These are phyloP conservation scores for Parafenestella ontariensis DNA, from an alignment of 2,329 filamentous ascomycete genomes.

Conservation along the genomic window DNA sequence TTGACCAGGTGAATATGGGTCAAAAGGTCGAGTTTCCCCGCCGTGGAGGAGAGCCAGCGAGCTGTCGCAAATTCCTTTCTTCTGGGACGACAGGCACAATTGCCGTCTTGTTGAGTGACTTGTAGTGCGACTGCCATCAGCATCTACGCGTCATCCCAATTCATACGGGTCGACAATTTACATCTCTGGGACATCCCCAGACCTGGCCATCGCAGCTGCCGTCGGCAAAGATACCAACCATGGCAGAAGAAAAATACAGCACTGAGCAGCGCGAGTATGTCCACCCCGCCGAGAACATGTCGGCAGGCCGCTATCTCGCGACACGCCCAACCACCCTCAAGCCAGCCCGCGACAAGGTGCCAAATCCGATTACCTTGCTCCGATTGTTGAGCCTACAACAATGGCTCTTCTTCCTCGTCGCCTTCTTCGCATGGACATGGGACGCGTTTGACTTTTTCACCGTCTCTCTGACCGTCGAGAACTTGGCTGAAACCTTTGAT, in stretches of 20 bases:
- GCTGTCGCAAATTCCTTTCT: too few relatives aligned
- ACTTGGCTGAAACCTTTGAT: slow-evolving; percentile 62
- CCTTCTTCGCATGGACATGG: slow-evolving; percentile 57
- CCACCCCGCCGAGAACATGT: slow-evolving; percentile 20
- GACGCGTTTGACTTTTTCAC: slow-evolving; percentile 68
- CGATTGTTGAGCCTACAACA: slow-evolving; percentile 61
- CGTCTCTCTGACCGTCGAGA: slow-evolving; percentile 62
- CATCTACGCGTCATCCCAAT: too few relatives aligned
- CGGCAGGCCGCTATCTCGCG: slow-evolving; percentile 56
- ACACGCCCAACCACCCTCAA: slow-evolving; percentile 63
- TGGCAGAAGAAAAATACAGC: slow-evolving; percentile 29
- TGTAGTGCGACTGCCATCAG: neutral
- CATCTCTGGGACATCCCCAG: neutral
- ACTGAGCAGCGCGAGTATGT: slow-evolving; percentile 24
- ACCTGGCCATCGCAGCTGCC: too few relatives aligned
- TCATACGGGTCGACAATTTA: neutral
- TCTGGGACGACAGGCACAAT: neutral
- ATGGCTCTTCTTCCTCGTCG: slow-evolving; percentile 64
- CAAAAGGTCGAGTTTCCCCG: slow-evolving; percentile 4
- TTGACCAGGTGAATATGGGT: neutral
- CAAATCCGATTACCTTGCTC: slow-evolving; percentile 62
- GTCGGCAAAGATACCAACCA: slow-evolving; percentile 6
- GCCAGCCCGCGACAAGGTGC: slow-evolving; percentile 62
- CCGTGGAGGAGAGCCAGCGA: neutral
- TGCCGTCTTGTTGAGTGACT: neutral